Percentiles rank a stretch among this genome's conserved stretches.
These are phyloP conservation scores for Puya raimondii DNA, from an alignment of 176 grass and related monocot genomes.

Conservation along the genomic window DNA sequence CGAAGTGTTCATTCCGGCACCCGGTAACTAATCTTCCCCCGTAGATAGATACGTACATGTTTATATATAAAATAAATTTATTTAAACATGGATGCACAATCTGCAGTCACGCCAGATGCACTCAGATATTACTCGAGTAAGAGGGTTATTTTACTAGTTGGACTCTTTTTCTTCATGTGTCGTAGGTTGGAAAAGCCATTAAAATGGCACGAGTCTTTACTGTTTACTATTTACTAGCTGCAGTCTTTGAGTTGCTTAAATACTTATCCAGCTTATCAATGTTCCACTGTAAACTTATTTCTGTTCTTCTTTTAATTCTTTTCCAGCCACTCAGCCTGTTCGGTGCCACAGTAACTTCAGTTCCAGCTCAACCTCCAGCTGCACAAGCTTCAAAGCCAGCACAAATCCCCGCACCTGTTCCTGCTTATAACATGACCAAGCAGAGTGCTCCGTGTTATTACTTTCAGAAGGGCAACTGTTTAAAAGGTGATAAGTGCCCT, in stretches of 20 bases:
- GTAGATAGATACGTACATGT: background rate
- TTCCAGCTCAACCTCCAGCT: constrained; percentile 19
- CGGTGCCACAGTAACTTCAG: constrained; percentile 21
- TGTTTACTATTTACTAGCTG: too few relatives aligned
- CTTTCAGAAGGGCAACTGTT: constrained; percentile 53
- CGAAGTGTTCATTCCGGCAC: constrained; percentile 60
- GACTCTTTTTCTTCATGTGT: too few relatives aligned
- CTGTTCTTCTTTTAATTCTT: background rate
- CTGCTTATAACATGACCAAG: constrained; percentile 28
- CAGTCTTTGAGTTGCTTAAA: too few relatives aligned
- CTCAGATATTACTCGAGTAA: too few relatives aligned
- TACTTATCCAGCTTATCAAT: background rate
- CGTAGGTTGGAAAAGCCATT: too few relatives aligned
- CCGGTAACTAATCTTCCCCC: constrained; percentile 27
- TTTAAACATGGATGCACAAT: too few relatives aligned
- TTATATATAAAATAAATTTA: too few relatives aligned
- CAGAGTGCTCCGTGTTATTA: constrained; percentile 44
- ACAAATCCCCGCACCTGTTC: constrained; percentile 16
- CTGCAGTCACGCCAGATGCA: too few relatives aligned
- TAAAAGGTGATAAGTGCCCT: constrained; percentile 45
- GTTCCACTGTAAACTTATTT: background rate
- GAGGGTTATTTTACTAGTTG: too few relatives aligned
- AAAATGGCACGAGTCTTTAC: too few relatives aligned
- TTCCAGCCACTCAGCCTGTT: constrained; percentile 37
- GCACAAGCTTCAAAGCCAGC: constrained; percentile 16